These are phyloP conservation scores for Tilletia indica DNA, from an alignment of 1,284 basidiomycete genomes.

Conservation along the genomic window DNA sequence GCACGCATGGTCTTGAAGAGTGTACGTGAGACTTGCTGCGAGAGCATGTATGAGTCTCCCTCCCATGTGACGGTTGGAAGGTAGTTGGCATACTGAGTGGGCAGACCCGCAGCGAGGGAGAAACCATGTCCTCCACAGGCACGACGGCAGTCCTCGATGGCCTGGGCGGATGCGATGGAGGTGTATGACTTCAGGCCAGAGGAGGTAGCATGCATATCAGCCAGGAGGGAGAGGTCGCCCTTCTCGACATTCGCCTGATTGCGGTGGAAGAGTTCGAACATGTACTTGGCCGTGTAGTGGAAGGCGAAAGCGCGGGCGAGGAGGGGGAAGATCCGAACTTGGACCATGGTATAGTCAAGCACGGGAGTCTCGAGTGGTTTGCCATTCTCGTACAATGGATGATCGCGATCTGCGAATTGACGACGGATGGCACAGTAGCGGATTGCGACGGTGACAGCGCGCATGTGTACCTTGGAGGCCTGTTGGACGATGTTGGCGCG, in stretches of 20 bases:
- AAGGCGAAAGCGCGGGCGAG: slow-evolving; percentile 58
- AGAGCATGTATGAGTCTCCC: slow-evolving; percentile 57
- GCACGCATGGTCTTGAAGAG: slow-evolving; percentile 55
- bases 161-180: slow-evolving; percentile 55
- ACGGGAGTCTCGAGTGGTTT: slow-evolving; percentile 56
- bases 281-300: slow-evolving; percentile 55
- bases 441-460: slow-evolving; percentile 56
- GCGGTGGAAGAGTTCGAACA: slow-evolving; percentile 56
- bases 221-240: slow-evolving; percentile 56
- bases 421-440: slow-evolving; percentile 57
- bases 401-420: slow-evolving; percentile 57
- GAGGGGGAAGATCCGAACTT: slow-evolving; percentile 57
- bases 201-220: slow-evolving; percentile 56
- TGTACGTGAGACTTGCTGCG: slow-evolving; percentile 57
- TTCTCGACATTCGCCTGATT: slow-evolving; percentile 52
- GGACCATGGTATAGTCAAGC: slow-evolving; percentile 57
- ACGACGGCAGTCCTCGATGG: slow-evolving; percentile 57
- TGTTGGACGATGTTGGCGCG: slow-evolving; percentile 56
- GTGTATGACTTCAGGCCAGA: slow-evolving; percentile 56
- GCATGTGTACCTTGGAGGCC: slow-evolving; percentile 53
- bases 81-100: slow-evolving; percentile 47
- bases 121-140: slow-evolving; percentile 58
- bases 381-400: slow-evolving; percentile 50
- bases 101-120: slow-evolving; percentile 50
- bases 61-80: slow-evolving; percentile 56